Percentiles rank a stretch among this genome's conserved stretches.
phyloP scores from a whole-genome alignment of 2,329 filamentous ascomycete genomes.

The Pseudonectria buxi region DNA sequence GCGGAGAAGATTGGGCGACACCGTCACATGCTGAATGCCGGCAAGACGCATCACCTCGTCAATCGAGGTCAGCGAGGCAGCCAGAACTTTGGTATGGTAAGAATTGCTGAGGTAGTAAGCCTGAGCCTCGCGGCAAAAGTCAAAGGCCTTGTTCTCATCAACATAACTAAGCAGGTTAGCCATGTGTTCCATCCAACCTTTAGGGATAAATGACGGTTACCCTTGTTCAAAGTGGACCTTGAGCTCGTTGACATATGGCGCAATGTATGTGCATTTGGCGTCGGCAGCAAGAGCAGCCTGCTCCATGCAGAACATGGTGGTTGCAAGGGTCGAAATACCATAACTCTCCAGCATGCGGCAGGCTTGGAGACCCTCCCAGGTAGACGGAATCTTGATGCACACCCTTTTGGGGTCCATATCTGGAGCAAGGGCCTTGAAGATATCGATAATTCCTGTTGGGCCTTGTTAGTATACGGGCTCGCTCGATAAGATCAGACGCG shows the following conservation, averaged over 20 bases:
- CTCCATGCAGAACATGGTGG: conserved; percentile 55
- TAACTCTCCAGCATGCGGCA: conserved; percentile 45
- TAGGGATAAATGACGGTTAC: conserved; percentile 23
- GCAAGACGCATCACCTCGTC: conserved; percentile 53
- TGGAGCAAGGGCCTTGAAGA: conserved; percentile 16
- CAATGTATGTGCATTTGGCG: conserved; percentile 53
- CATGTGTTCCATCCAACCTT: not conserved
- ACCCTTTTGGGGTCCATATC: conserved; percentile 39
- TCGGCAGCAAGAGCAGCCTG: conserved; percentile 54
- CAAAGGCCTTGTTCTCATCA: conserved; percentile 42
- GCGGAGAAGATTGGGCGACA: conserved; percentile 46
- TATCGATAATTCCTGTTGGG: conserved; percentile 38
- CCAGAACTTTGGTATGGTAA: conserved; percentile 44
- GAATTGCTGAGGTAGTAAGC: conserved; percentile 40
- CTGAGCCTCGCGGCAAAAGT: conserved; percentile 45
- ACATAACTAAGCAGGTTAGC: conserved; percentile 31
- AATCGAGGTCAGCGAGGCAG: conserved; percentile 49
- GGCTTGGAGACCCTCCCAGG: conserved; percentile 57
- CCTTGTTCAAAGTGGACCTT: conserved; percentile 52
- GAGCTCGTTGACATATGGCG: conserved; percentile 60
- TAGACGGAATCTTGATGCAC: conserved; percentile 58
- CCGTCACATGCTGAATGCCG: conserved; percentile 52
- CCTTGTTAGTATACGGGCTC: not conserved
- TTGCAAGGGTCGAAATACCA: conserved; percentile 54
- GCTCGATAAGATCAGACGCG: not conserved